Conservation (phyloP, 179 eudicot genomes). For the Beta macrorhiza region DNA sequence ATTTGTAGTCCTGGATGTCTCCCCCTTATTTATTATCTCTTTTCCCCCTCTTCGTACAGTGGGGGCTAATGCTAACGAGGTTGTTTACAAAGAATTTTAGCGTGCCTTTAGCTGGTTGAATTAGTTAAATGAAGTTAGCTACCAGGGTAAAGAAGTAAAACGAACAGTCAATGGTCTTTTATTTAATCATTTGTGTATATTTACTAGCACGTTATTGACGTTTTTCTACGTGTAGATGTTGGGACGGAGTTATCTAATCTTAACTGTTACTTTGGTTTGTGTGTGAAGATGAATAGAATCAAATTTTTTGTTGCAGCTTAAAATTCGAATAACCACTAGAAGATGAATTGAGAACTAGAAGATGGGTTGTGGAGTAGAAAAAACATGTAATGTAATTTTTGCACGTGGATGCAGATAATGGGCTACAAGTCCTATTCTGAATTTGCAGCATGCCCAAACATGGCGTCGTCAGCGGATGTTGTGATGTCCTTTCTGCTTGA, state of each 20-base stretch:
- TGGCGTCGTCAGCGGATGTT: conserved; percentile 85
- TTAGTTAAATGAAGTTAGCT: background rate
- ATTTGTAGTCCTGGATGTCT: conserved; percentile 1
- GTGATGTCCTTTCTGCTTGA: conserved; percentile 70
- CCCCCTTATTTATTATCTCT: background rate
- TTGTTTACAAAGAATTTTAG: background rate
- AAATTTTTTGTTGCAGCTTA: background rate
- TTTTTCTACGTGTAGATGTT: background rate
- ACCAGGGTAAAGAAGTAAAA: background rate
- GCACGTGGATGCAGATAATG: conserved; percentile 55
- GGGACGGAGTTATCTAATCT: background rate
- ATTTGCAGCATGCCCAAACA: conserved; percentile 65
- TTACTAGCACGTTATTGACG: background rate
- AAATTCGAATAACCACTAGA: background rate
- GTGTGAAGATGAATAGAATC: background rate
- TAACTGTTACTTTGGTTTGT: background rate
- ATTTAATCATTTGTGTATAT: conserved; percentile 6
- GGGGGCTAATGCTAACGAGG: background rate
- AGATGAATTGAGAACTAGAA: background rate
- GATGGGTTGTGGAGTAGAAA: background rate
- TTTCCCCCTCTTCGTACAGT: background rate
- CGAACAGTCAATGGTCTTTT: background rate
- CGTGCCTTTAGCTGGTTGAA: background rate
- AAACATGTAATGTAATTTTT: conserved; percentile 23
- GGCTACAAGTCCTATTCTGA: conserved; percentile 83